Evolutionary conservation across 2,329 filamentous ascomycete species (phyloP), one percentile per base, ranked within the genome.

Genomic region (Colletotrichum neosansevieriae): DNA sequence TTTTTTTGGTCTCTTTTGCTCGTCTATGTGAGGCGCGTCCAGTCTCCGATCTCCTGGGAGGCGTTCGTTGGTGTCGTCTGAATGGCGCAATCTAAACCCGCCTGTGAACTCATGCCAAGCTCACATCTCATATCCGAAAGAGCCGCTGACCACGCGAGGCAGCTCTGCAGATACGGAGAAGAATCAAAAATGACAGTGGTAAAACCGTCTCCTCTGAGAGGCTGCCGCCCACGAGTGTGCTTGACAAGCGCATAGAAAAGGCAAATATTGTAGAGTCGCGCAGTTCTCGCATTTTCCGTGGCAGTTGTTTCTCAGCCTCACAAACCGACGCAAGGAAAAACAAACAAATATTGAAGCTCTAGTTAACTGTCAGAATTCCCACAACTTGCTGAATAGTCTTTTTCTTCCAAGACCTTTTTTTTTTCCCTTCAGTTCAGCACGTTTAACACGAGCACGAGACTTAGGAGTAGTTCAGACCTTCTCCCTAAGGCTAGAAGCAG

Each of bases 121-220:
- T 32, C 13, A 51, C 19, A 61, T 42, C 45, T 42, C 47, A 32
- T 53, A 19, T 53, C 15, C 5, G 44, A 40, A 13, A 45, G 21
- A 51, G 12, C 53, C 47, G 65, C 53, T 42, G 60, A 32, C 21
- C 53, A 54, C 65, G 54, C 53, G 38, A 68, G 61, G 13, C 60
- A 58, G 60, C 58, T 68, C 58, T 61, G 49, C 53, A 63, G 47
- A 56, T 1, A 34, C 47, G 9, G 21, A 51, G 58, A 68, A 64
- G 24, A 10, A 68, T 54, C 47, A 49, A 38, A 53, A 49, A 38
- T 7, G 9, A 6, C 12, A 47, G n/a, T 47, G 51, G 19, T 29
- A 38, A 45, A 45, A 15, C 19, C 29, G 10, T 15, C 29, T 11
- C 19, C 29, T 57, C 19, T 32, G 13, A 42, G 36, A 17, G 53